These are phyloP conservation scores for Citrus sp. DNA, from an alignment of 345 rosid species.

Conservation along the genomic window DNA sequence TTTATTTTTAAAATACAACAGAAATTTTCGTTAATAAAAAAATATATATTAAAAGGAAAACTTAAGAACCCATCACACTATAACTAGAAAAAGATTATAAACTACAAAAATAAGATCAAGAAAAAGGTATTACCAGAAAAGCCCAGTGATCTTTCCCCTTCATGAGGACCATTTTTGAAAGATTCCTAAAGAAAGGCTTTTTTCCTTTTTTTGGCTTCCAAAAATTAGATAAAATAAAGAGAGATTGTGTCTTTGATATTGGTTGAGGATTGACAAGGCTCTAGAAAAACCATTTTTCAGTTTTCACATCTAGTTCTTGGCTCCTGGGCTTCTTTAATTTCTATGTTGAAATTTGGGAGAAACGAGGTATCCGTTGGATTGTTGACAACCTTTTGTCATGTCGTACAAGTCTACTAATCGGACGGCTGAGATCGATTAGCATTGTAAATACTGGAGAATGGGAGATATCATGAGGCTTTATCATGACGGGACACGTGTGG, in stretches of 20 bases:
- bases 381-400: neutral
- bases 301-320: neutral
- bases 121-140: conserved; percentile 37
- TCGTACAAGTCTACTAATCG: neutral
- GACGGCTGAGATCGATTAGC: conserved; percentile 15
- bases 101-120: neutral
- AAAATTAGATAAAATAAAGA: neutral
- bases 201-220: neutral
- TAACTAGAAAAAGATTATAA: neutral
- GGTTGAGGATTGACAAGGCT: neutral
- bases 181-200: neutral
- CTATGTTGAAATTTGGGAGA: neutral
- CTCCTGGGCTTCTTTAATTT: neutral
- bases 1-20: neutral
- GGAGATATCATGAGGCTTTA: neutral
- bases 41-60: neutral
- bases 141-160: conserved; percentile 41
- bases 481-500: neutral
- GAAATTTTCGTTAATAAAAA: neutral
- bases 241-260: neutral
- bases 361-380: neutral
- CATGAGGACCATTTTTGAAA: conserved; percentile 23
- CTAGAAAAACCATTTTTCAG: neutral
- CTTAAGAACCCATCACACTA: neutral
- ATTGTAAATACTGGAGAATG: neutral